phyloP scores from a whole-genome alignment of 106 monocot genomes.

The Chionographis japonica region DNA sequence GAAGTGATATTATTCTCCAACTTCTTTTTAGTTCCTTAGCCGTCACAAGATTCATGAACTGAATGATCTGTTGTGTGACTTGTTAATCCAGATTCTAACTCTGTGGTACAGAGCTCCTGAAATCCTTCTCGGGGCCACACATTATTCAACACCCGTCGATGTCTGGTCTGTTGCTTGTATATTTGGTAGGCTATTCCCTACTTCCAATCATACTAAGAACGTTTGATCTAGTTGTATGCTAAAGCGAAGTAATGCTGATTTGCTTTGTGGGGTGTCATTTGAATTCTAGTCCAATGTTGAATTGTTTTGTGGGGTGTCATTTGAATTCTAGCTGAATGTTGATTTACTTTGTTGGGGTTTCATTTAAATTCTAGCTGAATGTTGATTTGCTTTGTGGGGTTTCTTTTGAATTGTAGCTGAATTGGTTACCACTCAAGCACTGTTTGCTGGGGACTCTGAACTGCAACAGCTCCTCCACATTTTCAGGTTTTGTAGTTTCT shows the following conservation, averaged over 20 bases:
- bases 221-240: too few species aligned
- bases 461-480: slow-evolving; percentile 92
- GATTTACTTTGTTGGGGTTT: too few species aligned
- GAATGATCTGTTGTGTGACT: neutral
- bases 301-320: too few species aligned
- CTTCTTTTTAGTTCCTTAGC: too few species aligned
- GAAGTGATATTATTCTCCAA: neutral
- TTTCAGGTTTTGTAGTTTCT: slow-evolving; percentile 44
- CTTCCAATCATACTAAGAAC: neutral
- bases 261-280: too few species aligned
- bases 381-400: too few species aligned
- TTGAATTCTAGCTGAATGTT: too few species aligned
- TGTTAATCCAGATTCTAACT: slow-evolving; percentile 49
- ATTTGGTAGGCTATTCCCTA: slow-evolving; percentile 37
- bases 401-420: slow-evolving; percentile 44
- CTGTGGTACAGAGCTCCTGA: slow-evolving; percentile 87
- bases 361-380: slow-evolving; percentile 38
- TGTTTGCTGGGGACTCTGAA: slow-evolving; percentile 94
- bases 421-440: slow-evolving; percentile 72
- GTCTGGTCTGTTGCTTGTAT: slow-evolving; percentile 84
- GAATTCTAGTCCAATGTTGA: too few species aligned
- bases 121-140: slow-evolving; percentile 63
- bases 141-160: slow-evolving; percentile 73
- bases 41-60: too few species aligned
- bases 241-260: too few species aligned